A percentile compares a stretch with the other conserved stretches of the same genome.
These are phyloP conservation scores for Volvox africanus DNA, from an alignment of 139 green algal species.

Conservation along the genomic window DNA sequence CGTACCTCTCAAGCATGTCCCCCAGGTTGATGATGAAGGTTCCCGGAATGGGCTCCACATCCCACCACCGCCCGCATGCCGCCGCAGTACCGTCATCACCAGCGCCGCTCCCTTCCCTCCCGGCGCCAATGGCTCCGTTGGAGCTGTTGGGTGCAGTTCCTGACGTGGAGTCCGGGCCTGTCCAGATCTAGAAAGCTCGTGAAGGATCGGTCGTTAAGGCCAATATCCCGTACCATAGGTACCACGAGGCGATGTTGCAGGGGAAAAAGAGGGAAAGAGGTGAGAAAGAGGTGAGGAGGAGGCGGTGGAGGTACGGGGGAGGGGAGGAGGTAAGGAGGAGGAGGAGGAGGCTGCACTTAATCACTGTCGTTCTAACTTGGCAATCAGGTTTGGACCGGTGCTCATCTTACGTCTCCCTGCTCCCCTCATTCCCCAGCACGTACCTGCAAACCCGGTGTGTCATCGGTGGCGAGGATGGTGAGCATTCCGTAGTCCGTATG, in stretches of 20 bases:
- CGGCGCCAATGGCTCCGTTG: background rate
- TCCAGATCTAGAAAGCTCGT: background rate
- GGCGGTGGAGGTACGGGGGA: too few species aligned
- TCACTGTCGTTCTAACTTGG: too few species aligned
- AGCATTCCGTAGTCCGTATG: constrained; percentile 97
- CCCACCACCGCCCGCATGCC: constrained; percentile 70
- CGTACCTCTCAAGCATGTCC: constrained; percentile 92
- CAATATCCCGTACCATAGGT: too few species aligned
- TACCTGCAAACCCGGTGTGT: constrained; percentile 86
- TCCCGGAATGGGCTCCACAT: constrained; percentile 73
- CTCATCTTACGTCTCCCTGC: too few species aligned
- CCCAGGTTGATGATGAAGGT: constrained; percentile 93
- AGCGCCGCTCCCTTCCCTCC: background rate
- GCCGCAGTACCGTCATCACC: background rate
- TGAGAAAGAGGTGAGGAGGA: too few species aligned
- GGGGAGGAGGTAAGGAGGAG: too few species aligned
- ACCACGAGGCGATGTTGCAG: too few species aligned
- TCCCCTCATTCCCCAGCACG: background rate
- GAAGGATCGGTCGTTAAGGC: too few species aligned
- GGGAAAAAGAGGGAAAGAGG: too few species aligned
- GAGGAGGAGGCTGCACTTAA: too few species aligned
- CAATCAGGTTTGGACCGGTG: too few species aligned
- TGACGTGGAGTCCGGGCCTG: background rate
- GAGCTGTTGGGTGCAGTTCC: background rate
- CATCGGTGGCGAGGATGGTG: constrained; percentile 90